phyloP scores from a whole-genome alignment of 495 filamentous ascomycete species.

The Astrothelium subdiscretum region DNA sequence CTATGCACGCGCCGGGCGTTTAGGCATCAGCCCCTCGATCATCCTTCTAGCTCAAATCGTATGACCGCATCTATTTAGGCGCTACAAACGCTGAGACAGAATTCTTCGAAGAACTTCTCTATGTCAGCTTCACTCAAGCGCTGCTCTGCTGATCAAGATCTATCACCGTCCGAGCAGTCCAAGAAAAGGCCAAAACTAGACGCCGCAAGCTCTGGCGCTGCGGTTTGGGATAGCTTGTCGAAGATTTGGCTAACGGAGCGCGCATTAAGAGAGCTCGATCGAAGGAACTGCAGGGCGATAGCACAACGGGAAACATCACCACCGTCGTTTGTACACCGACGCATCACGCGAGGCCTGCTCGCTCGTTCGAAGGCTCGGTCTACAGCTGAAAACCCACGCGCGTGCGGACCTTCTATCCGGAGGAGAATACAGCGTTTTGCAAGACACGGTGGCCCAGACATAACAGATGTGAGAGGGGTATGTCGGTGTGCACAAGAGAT shows the following conservation, averaged over 20 bases:
- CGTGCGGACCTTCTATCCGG: background rate
- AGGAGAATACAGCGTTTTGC: slow-evolving; percentile 2
- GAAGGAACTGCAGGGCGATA: slow-evolving; percentile 1
- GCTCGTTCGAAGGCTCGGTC: background rate
- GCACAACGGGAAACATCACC: background rate
- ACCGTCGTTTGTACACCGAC: background rate
- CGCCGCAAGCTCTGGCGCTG: background rate
- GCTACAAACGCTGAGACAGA: background rate
- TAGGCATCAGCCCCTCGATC: background rate
- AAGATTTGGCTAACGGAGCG: slow-evolving; percentile 5
- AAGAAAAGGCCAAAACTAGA: background rate
- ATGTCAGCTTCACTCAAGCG: background rate
- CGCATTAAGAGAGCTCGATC: slow-evolving; percentile 8
- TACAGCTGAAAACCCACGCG: background rate
- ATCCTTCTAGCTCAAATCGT: too few relatives aligned
- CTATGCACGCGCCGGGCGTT: too few relatives aligned
- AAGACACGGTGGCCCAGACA: slow-evolving; percentile 7
- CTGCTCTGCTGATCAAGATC: background rate
- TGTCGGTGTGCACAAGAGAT: background rate
- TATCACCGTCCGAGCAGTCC: background rate
- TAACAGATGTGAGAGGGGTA: slow-evolving; percentile 5
- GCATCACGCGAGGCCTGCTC: background rate
- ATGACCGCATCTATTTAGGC: background rate
- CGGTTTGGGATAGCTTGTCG: slow-evolving; percentile 7
- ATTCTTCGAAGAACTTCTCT: background rate